Base-by-base conservation (phyloP, 345 rosid species). In the Mangifera indica region DNA sequence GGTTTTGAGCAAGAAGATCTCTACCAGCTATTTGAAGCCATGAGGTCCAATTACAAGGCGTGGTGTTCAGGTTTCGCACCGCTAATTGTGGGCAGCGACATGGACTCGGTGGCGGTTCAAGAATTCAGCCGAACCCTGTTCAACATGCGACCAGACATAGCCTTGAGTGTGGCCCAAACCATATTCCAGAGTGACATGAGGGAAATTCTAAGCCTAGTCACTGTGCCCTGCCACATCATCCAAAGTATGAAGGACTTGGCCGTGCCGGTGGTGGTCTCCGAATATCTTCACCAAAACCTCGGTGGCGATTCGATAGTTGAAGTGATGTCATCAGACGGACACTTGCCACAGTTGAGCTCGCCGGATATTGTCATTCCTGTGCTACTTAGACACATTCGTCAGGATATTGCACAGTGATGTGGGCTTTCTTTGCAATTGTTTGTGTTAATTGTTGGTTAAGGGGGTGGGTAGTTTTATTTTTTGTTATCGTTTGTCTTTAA, bases 101-200 rank as follows among this genome's bases (percentile, higher is more conserved):
- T 94, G 85, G 97, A 94, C 48, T 90, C 97, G 0, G 76, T 85
- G 48, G 95, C 95, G 14, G 93, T 92, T 46, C 98, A 94, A 74
- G 98, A 94, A 82, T 94, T 91, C 72, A 90, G 98, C 76, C 84
- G 98, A 29, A 92, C 98, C 1, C 85, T 92, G 0, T 94, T 92
- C 92, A 94, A 94, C 80, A 92, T 94, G 97, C 76, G 97, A 70
- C 98, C 98, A 0, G 98, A 94, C 84, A 92, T 94, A 54, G 93
- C 98, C 66, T 79, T 94, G 0, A 83, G 84, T 34, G 85, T 92
- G 21, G 92, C 79, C 3, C 95, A 86, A 55, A 87, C 84, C 76
- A 89, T 94, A 29, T 92, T 90, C 78, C 89, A 83, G 60, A 89
- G 92, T 34, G 98, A 94, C 72, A 79, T 90, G 91, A 80, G 98